Percentiles rank a stretch among this genome's conserved stretches.
phyloP scores from a whole-genome alignment of 2,329 filamentous ascomycete genomes.

The Rhynchosporium agropyri region DNA sequence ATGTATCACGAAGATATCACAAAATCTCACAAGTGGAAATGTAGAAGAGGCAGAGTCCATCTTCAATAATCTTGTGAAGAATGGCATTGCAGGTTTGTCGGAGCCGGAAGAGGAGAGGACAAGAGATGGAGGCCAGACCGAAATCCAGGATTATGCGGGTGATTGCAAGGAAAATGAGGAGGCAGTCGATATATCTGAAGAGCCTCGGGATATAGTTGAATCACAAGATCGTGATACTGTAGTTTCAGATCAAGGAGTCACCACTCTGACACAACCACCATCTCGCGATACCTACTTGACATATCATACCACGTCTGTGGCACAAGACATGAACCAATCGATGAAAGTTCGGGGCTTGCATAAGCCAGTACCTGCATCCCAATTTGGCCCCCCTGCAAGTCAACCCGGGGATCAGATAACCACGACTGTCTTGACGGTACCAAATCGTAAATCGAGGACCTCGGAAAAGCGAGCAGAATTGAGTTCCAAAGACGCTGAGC shows the following conservation, averaged over 20 bases:
- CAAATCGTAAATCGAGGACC: constrained; percentile 13
- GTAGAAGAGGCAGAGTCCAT: constrained; percentile 52
- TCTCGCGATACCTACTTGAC: not conserved
- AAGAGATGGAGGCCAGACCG: constrained; percentile 5
- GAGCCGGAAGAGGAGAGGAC: constrained; percentile 22
- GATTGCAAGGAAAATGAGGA: constrained; percentile 7
- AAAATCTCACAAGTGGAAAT: constrained; percentile 55
- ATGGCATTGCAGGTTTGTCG: constrained; percentile 50
- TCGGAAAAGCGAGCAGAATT: constrained; percentile 20
- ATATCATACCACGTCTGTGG: not conserved
- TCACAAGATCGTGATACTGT: constrained; percentile 59
- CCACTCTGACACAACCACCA: not conserved
- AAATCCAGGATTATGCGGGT: constrained; percentile 30
- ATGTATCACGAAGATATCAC: constrained; percentile 58
- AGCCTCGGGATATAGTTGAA: constrained; percentile 62
- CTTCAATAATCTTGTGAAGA: constrained; percentile 54
- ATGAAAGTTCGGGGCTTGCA: not conserved
- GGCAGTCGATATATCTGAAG: constrained; percentile 50
- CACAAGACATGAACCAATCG: not conserved
- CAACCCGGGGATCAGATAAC: constrained; percentile 28
- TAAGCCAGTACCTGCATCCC: not conserved
- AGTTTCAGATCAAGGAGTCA: constrained; percentile 48
- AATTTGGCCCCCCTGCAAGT: not conserved
- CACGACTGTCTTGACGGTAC: constrained; percentile 30
- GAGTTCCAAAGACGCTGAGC: constrained; percentile 13